Base-by-base conservation (phyloP, 106 monocot species). In the Allium sativum region DNA sequence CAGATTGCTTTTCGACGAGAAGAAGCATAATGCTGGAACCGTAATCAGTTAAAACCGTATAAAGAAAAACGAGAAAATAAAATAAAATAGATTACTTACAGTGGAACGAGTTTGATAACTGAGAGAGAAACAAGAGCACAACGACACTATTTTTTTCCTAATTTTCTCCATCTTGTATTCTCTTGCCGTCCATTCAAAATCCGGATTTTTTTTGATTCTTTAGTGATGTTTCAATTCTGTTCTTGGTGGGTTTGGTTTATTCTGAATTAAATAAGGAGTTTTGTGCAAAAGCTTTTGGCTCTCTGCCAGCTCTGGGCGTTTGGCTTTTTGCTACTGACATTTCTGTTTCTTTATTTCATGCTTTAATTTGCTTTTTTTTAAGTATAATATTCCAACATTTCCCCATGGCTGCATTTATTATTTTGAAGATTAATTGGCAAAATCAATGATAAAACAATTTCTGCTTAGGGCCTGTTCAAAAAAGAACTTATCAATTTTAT, bases 51-150 rank as follows among this genome's bases (percentile, higher is more conserved):
- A 50, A 50, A 50, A 50, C 4, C 11, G 8, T 50, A 2, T 5
- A 50, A 50, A 15, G 19, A 19, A 20, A 56, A 56, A 12, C 3
- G 20, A 9, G 21, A 56, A 5, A 18, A 56, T 21, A 56, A 56
- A 56, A 9, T 8, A 20, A 22, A 12, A 0, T 56, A 19, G 55
- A 10, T 3, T 10, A 40, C 57, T 8, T 79, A 76, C 72, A 15
- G 69, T 66, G 40, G 48, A 4, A n/a, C 51, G 42, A 7, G 48
- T 59, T 21, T 61, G 51, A 45, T 43, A 12, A 50, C 47, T 46
- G 71, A 44, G 74, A 71, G 70, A 4, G 72, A 80, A 82, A 70
- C 67, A 78, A 60, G 74, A 74, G 72, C 89, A 94, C 7, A 71
- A 70, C 20, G 88, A 63, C 17, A 78, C 45, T 54, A 94, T 70